phyloP scores from a whole-genome alignment of 2,329 filamentous ascomycete genomes.

The Didymella glomerata region DNA sequence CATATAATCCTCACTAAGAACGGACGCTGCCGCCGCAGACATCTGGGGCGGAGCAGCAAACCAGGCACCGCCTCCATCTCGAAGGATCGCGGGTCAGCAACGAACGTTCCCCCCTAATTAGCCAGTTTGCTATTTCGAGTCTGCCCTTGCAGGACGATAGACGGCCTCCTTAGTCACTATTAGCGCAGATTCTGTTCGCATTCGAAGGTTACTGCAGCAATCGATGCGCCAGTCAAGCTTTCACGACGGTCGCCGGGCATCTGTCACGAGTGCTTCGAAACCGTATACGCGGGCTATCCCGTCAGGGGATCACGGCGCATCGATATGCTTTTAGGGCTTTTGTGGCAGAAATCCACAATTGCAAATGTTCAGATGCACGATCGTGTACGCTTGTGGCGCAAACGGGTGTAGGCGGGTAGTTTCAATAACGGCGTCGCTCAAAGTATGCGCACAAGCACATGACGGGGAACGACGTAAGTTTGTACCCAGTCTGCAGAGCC shows the following conservation, averaged over 20 bases:
- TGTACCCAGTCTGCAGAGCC: constrained; percentile 17
- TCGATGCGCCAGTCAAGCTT: constrained; percentile 18
- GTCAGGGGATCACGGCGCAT: constrained; percentile 3
- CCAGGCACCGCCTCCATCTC: constrained; percentile 13
- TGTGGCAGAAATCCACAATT: constrained; percentile 5
- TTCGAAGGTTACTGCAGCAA: constrained; percentile 2
- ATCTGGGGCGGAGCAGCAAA: constrained; percentile 8
- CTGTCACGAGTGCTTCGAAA: constrained; percentile 6
- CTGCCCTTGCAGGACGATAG: background rate
- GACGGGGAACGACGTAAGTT: constrained; percentile 5
- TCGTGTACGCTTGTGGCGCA: constrained; percentile 21
- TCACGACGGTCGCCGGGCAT: constrained; percentile 9
- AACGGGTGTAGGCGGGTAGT: constrained; percentile 17
- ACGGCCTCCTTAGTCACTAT: constrained; percentile 1
- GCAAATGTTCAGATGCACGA: constrained; percentile 14
- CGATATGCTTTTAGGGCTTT: background rate
- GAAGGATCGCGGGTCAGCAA: constrained; percentile 2
- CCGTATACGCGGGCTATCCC: constrained; percentile 11
- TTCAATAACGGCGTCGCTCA: constrained; percentile 14
- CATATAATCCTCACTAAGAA: constrained; percentile 5
- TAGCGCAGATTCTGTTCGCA: constrained; percentile 11
- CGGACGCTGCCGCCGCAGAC: background rate
- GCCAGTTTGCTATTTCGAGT: constrained; percentile 5
- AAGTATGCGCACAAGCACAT: background rate
- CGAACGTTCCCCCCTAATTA: constrained; percentile 8